Evolutionary conservation across 257 asterid species (phyloP).

Genomic region (Rehmannia glutinosa): DNA sequence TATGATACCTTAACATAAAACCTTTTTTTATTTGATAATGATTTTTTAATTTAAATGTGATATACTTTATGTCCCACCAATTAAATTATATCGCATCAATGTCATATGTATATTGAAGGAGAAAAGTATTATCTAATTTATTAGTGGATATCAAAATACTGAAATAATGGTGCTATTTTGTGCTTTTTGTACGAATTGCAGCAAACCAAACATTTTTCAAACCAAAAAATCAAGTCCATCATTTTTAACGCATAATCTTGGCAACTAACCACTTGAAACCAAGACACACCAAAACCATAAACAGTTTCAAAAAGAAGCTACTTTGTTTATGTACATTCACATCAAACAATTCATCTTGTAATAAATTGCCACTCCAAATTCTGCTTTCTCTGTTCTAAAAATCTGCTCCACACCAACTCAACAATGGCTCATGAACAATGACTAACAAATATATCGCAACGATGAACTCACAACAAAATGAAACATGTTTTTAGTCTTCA

Average conservation of each 20-base stretch:
- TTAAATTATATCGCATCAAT: too few species aligned
- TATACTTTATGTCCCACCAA: too few species aligned
- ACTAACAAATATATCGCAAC: conserved; percentile 17
- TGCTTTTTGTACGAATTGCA: too few species aligned
- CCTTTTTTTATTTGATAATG: too few species aligned
- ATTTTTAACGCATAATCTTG: background rate
- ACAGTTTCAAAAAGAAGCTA: conserved; percentile 7
- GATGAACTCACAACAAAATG: conserved; percentile 12
- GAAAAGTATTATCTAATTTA: too few species aligned
- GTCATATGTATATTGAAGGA: too few species aligned
- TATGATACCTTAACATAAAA: too few species aligned
- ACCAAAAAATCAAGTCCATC: background rate
- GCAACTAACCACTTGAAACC: background rate
- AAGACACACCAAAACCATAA: background rate
- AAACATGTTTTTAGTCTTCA: background rate
- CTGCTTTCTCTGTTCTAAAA: background rate
- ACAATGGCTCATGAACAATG: conserved; percentile 14
- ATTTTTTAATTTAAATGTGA: too few species aligned
- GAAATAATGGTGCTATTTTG: too few species aligned
- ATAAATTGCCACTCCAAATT: conserved; percentile 13
- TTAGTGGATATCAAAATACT: too few species aligned
- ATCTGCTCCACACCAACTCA: conserved; percentile 13
- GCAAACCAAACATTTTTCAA: background rate
- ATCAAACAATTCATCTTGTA: conserved; percentile 17
- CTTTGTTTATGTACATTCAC: conserved; percentile 27